A percentile compares a stretch with the other conserved stretches of the same genome.
phyloP scores from a whole-genome alignment of 169 alveolate species.

The Perkinsus marinus region DNA sequence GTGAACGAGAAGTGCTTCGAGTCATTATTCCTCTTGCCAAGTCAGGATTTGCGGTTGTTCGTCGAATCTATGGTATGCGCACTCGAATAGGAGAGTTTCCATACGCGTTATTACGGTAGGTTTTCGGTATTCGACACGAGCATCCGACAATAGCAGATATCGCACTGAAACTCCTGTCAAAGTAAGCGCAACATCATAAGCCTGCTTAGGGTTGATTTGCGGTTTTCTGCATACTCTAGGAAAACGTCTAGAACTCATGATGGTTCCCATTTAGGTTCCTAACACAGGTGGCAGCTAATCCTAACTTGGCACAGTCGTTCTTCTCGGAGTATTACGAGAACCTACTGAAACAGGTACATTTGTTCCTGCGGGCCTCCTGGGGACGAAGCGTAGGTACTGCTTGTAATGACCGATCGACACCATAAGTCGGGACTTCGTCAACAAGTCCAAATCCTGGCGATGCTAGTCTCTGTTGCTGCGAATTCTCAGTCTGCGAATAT shows the following conservation, averaged over 20 bases:
- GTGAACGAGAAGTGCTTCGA: conserved; percentile 22
- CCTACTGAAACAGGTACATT: conserved; percentile 31
- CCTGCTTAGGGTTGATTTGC: conserved; percentile 3
- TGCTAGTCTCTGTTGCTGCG: neutral
- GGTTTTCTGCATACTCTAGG: conserved; percentile 5
- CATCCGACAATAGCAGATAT: conserved; percentile 78
- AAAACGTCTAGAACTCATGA: neutral
- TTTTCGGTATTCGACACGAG: conserved; percentile 50
- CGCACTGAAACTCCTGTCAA: conserved; percentile 48
- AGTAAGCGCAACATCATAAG: neutral
- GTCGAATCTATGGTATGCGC: conserved; percentile 29
- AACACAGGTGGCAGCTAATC: neutral
- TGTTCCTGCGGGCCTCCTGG: conserved; percentile 5
- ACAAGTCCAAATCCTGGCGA: conserved; percentile 57
- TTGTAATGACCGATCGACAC: conserved; percentile 70
- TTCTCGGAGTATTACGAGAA: conserved; percentile 60
- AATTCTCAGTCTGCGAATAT: neutral
- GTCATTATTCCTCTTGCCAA: conserved; percentile 29
- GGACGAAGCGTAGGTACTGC: conserved; percentile 31
- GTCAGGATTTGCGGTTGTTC: conserved; percentile 27
- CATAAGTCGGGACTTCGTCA: conserved; percentile 75
- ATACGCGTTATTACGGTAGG: neutral
- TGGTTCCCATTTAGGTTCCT: neutral
- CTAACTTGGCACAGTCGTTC: conserved; percentile 6
- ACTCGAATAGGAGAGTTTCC: neutral